A percentile compares a stretch with the other conserved stretches of the same genome.
phyloP scores from a whole-genome alignment of 1,284 basidiomycete species.

The Polyporus tsugae region DNA sequence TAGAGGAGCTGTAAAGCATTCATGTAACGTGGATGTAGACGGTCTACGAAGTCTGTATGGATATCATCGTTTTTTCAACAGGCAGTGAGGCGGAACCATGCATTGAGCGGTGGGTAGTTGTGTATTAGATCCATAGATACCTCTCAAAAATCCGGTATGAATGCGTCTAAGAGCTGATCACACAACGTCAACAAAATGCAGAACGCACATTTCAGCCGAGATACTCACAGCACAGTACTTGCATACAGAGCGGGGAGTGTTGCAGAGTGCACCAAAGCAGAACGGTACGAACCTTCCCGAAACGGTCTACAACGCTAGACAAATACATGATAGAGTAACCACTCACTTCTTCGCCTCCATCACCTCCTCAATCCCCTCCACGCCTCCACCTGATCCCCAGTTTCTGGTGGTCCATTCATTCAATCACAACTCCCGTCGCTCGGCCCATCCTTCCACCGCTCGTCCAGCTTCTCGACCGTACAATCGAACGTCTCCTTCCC shows the following conservation, averaged over 20 bases:
- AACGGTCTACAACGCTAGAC: neutral
- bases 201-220: neutral
- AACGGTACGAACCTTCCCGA: neutral
- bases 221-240: neutral
- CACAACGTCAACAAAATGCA: neutral
- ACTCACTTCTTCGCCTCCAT: neutral
- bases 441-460: conserved; percentile 93
- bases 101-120: neutral
- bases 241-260: neutral
- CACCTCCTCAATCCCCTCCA: neutral
- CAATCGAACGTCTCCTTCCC: conserved; percentile 89
- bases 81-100: neutral
- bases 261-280: neutral
- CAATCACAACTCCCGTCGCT: conserved; percentile 88
- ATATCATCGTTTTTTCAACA: neutral
- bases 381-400: neutral
- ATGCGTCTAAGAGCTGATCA: neutral
- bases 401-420: conserved; percentile 6
- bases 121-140: neutral
- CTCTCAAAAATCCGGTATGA: neutral
- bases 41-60: neutral
- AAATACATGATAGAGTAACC: neutral
- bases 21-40: neutral
- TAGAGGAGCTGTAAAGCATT: conserved; percentile 20
- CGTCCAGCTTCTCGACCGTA: conserved; percentile 67